A percentile compares a stretch with the other conserved stretches of the same genome.
phyloP scores from a whole-genome alignment of 106 monocot genomes.

The Acanthochlamys bracteata region DNA sequence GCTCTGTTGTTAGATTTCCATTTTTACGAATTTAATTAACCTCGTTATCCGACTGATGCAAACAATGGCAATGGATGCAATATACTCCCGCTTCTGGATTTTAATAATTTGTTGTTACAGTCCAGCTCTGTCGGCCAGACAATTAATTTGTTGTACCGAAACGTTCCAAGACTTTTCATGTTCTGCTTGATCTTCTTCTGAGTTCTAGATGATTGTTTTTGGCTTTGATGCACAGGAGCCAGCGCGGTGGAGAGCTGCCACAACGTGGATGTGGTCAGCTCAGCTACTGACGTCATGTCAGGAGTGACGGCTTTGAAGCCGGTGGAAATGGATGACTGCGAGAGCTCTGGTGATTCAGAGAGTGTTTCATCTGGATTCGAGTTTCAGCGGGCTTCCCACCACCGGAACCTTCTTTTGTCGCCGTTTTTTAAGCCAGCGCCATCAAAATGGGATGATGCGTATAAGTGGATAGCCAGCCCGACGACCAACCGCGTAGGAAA shows the following conservation, averaged over 20 bases:
- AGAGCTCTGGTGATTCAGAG: conserved; percentile 29
- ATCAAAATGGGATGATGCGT: conserved; percentile 90
- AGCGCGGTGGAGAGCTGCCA: conserved; percentile 25
- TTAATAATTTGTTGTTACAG: too few species aligned
- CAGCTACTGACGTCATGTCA: conserved; percentile 15
- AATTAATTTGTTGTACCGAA: too few species aligned
- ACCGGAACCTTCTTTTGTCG: conserved; percentile 26
- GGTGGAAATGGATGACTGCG: conserved; percentile 15
- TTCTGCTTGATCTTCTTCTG: not conserved
- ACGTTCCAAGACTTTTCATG: too few species aligned
- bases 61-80: too few species aligned
- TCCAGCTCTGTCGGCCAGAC: too few species aligned
- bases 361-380: conserved; percentile 47
- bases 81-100: too few species aligned
- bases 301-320: conserved; percentile 4
- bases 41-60: too few species aligned
- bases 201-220: not conserved
- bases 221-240: conserved; percentile 14
- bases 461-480: conserved; percentile 94
- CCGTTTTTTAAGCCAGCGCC: conserved; percentile 72
- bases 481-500: conserved; percentile 24
- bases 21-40: too few species aligned
- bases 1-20: too few species aligned
- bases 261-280: conserved; percentile 57
- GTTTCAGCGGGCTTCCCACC: conserved; percentile 44